Percentiles rank a stretch among this genome's conserved stretches.
Evolutionary conservation across 805 yeast species (phyloP).

Genomic region (Pichia nakasei): DNA sequence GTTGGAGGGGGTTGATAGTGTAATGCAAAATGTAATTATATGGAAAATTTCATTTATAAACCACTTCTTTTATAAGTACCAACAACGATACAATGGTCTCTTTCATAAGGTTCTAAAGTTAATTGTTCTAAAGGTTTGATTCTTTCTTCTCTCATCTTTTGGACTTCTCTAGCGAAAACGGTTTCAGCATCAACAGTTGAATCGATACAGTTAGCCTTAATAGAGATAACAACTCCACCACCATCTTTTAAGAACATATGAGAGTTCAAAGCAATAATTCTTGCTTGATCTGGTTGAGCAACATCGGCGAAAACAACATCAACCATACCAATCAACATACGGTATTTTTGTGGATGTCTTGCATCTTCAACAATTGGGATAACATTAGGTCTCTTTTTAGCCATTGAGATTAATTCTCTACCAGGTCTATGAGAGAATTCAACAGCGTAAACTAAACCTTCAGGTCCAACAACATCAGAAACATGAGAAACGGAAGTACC

Average conservation of each 20-base stretch:
- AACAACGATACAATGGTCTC: slow-evolving; percentile 98
- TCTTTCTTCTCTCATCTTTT: slow-evolving; percentile 97
- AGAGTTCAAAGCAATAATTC: slow-evolving; percentile 97
- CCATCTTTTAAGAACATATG: slow-evolving; percentile 96
- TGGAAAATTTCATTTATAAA: too few relatives aligned
- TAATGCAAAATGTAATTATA: too few relatives aligned
- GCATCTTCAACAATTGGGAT: slow-evolving; percentile 99
- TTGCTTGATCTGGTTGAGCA: slow-evolving; percentile 99
- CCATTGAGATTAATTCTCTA: slow-evolving; percentile 98
- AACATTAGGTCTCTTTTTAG: slow-evolving; percentile 99
- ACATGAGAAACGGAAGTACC: slow-evolving; percentile 99
- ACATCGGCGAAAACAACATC: slow-evolving; percentile 98
- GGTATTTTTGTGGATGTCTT: slow-evolving; percentile 99
- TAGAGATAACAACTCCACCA: slow-evolving; percentile 97
- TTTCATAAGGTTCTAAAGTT: slow-evolving; percentile 98
- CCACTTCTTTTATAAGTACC: slow-evolving; percentile 95
- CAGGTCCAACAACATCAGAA: slow-evolving; percentile 97
- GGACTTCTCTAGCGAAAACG: slow-evolving; percentile 98
- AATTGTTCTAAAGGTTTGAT: slow-evolving; percentile 97
- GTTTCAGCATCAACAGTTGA: slow-evolving; percentile 99
- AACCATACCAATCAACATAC: slow-evolving; percentile 98
- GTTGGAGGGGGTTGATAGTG: too few relatives aligned
- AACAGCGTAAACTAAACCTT: slow-evolving; percentile 97
- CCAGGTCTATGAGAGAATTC: slow-evolving; percentile 99
- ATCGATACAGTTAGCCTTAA: slow-evolving; percentile 99